Evolutionary conservation across 352 stramenopile species (phyloP).

Genomic region (Elongisporangium undulatum): DNA sequence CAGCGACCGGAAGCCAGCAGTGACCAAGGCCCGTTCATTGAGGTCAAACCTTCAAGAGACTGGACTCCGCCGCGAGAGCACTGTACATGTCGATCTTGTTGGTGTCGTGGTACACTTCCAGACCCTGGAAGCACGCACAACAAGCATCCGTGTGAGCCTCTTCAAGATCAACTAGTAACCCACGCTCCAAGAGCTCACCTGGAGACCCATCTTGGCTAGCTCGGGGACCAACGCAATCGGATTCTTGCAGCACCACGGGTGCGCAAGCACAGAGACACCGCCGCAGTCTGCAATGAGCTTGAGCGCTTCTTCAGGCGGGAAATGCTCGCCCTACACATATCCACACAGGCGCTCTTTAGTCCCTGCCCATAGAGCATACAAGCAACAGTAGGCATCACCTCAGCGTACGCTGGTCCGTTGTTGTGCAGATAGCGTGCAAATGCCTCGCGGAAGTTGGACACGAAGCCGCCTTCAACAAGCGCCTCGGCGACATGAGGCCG

Average conservation of each 20-base stretch:
- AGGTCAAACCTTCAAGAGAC: constrained; percentile 53
- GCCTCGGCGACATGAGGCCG: constrained; percentile 76
- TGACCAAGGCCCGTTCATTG: not conserved
- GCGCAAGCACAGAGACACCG: constrained; percentile 76
- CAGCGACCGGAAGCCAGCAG: not conserved
- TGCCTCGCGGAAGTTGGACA: constrained; percentile 73
- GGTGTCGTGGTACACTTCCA: constrained; percentile 81
- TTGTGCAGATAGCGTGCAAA: constrained; percentile 83
- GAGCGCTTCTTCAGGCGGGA: constrained; percentile 82
- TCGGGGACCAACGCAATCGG: constrained; percentile 63
- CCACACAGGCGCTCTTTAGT: not conserved
- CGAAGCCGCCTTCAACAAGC: constrained; percentile 69
- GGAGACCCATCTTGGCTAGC: constrained; percentile 68
- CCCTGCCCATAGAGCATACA: too few relatives aligned
- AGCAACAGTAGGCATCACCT: constrained; percentile 28
- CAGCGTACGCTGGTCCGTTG: constrained; percentile 76
- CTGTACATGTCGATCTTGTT: constrained; percentile 84
- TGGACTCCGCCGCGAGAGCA: constrained; percentile 62
- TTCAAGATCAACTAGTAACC: not conserved
- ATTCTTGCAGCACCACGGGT: constrained; percentile 87
- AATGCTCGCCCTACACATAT: constrained; percentile 60
- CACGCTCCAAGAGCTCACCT: constrained; percentile 32
- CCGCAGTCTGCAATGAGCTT: constrained; percentile 79
- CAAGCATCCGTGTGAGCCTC: not conserved
- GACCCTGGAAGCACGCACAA: constrained; percentile 28